Conservation (phyloP, 129 eudicot genomes). For the Tanacetum coccineum region DNA sequence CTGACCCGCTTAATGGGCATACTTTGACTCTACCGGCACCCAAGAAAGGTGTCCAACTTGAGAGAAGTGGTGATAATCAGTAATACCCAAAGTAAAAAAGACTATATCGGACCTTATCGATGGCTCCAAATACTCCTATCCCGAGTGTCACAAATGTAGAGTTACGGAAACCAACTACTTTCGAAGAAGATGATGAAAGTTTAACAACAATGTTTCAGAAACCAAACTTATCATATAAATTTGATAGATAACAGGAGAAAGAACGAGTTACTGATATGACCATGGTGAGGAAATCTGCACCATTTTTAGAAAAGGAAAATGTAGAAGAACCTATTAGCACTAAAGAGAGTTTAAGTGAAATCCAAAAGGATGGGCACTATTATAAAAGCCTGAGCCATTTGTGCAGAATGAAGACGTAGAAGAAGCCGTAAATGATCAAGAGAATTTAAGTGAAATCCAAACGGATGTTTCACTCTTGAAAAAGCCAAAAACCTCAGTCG, state of each 20-base stretch:
- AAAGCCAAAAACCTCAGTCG: too few relatives aligned
- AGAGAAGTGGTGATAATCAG: conserved; percentile 25
- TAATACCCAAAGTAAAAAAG: conserved; percentile 28
- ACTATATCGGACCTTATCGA: conserved; percentile 29
- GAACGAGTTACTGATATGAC: conserved; percentile 66
- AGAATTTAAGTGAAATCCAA: too few relatives aligned
- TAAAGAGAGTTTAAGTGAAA: background rate
- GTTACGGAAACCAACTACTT: conserved; percentile 65
- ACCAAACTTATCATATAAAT: conserved; percentile 49
- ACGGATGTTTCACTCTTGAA: too few relatives aligned
- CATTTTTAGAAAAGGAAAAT: conserved; percentile 23
- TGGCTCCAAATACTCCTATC: conserved; percentile 16
- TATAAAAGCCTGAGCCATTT: conserved; percentile 9
- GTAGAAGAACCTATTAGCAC: conserved; percentile 14
- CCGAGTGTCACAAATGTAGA: conserved; percentile 54
- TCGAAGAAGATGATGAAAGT: conserved; percentile 39
- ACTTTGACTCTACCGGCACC: conserved; percentile 63
- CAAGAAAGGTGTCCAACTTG: conserved; percentile 53
- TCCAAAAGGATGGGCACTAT: conserved; percentile 16
- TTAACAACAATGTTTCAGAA: conserved; percentile 38
- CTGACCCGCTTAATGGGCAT: conserved; percentile 34
- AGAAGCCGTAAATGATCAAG: too few relatives aligned
- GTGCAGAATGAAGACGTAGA: too few relatives aligned
- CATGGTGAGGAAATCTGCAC: conserved; percentile 66
- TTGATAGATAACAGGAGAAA: conserved; percentile 46